Evolutionary conservation across 129 eudicot species (phyloP), one percentile per base, ranked within the genome.

Genomic region (Solidago caesia): DNA sequence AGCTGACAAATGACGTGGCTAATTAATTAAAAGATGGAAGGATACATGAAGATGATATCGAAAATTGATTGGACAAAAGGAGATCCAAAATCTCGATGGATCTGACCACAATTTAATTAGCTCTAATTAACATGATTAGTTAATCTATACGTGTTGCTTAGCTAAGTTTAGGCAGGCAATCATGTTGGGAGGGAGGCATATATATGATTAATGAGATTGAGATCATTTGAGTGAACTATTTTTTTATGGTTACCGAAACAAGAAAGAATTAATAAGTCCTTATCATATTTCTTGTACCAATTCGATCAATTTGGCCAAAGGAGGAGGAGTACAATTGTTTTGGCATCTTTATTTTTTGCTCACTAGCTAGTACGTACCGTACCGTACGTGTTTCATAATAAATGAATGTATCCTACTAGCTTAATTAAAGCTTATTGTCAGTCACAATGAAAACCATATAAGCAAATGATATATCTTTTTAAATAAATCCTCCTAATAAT

Each of bases 111-210:
- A 64, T 56, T 71, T 49, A 21, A 44, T 59, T 76, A 26, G 78
- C 56, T 57, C 10, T 72, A 69, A 39, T 45, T 79, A 79, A 72
- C 83, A 79, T 79, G 83, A 79, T 79, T 79, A 79, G 83, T 73
- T 79, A 79, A 79, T 72, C 48, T 33, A 21, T 21, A 21, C 21
- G 74, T 73, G 83, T 73, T 79, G 78, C 69, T 79, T 79, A 72
- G 78, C 79, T 65, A 66, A 79, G 74, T 79, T 79, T 79, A 66
- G 83, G 74, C 83, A 66, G 21, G 21, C 21, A 21, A 79, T 79
- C 69, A 72, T 72, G 83, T 72, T 79, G 83, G 69, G 78, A 72
- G 69, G 78, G 21, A 21, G 21, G 21, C 21, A 21, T 21, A 21
- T 45, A 72, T 79, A 79, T 65, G 79, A 79, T 72, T 79, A 55